Evolutionary conservation across 2,329 filamentous ascomycete species (phyloP).

Genomic region (Knufia petricola): DNA sequence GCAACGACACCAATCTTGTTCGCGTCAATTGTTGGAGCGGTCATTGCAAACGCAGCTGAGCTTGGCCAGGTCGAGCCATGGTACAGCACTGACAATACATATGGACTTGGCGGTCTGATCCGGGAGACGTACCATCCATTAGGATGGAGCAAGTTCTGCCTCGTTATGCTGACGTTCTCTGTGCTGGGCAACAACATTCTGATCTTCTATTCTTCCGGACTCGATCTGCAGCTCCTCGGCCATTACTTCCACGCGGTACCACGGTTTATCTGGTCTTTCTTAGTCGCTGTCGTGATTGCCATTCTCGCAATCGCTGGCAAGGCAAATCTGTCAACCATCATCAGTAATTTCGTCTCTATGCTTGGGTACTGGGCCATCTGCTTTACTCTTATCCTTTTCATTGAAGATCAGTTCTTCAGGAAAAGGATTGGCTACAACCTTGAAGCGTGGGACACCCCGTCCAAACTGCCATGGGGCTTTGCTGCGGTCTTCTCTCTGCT

Average conservation of each 20-base stretch:
- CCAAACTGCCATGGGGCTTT: constrained; percentile 32
- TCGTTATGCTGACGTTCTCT: constrained; percentile 24
- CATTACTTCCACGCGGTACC: constrained; percentile 43
- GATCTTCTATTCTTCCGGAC: constrained; percentile 35
- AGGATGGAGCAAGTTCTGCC: constrained; percentile 41
- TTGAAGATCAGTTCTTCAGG: constrained; percentile 38
- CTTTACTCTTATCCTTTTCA: constrained; percentile 38
- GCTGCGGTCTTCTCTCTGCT: constrained; percentile 19
- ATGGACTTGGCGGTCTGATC: constrained; percentile 41
- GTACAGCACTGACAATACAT: constrained; percentile 33
- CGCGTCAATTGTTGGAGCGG: constrained; percentile 36
- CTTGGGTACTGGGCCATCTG: constrained; percentile 40
- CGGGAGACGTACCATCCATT: constrained; percentile 36
- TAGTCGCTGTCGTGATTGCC: constrained; percentile 35
- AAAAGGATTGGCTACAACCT: constrained; percentile 36
- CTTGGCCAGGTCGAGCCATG: constrained; percentile 25
- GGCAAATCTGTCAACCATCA: constrained; percentile 33
- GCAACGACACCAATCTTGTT: constrained; percentile 25
- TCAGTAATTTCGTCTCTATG: constrained; percentile 38
- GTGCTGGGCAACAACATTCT: constrained; percentile 32
- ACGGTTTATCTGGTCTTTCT: constrained; percentile 39
- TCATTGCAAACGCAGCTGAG: constrained; percentile 32
- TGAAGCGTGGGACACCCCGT: constrained; percentile 37
- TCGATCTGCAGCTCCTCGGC: constrained; percentile 40
- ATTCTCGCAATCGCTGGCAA: constrained; percentile 37